phyloP scores from a whole-genome alignment of 2,329 filamentous ascomycete species.

The Aspergillus sp. region DNA sequence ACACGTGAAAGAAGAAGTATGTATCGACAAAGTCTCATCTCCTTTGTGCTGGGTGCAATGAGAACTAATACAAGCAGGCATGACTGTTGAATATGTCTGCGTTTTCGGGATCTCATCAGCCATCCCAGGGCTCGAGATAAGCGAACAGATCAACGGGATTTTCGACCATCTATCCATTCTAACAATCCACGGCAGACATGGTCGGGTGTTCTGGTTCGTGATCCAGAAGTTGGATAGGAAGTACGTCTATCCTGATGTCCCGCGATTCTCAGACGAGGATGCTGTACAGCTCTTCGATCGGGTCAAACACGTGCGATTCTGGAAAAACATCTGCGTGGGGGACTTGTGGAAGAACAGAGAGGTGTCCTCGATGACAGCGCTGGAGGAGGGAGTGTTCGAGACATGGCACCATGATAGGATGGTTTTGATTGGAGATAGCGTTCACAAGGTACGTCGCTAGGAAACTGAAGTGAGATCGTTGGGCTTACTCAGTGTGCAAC shows the following conservation, averaged over 20 bases:
- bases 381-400: constrained; percentile 30
- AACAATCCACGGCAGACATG: constrained; percentile 24
- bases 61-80: constrained; percentile 8
- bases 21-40: not conserved
- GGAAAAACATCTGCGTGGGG: constrained; percentile 19
- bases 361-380: constrained; percentile 21
- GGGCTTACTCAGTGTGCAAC: not conserved
- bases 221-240: constrained; percentile 27
- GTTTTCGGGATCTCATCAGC: constrained; percentile 33
- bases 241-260: constrained; percentile 24
- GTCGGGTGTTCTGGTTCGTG: constrained; percentile 31
- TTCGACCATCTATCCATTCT: constrained; percentile 21
- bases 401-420: constrained; percentile 30
- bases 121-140: constrained; percentile 15
- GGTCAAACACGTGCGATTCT: constrained; percentile 18
- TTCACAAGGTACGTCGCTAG: constrained; percentile 27
- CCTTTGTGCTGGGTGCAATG: not conserved
- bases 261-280: constrained; percentile 27
- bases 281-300: constrained; percentile 14
- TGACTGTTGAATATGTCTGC: constrained; percentile 31
- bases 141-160: constrained; percentile 24
- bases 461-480: not conserved
- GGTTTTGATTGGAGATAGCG: constrained; percentile 30
- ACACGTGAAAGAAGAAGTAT: constrained; percentile 14
- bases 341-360: constrained; percentile 28